Base-by-base conservation (phyloP, 805 yeast genomes). In the Candida ponderosae region DNA sequence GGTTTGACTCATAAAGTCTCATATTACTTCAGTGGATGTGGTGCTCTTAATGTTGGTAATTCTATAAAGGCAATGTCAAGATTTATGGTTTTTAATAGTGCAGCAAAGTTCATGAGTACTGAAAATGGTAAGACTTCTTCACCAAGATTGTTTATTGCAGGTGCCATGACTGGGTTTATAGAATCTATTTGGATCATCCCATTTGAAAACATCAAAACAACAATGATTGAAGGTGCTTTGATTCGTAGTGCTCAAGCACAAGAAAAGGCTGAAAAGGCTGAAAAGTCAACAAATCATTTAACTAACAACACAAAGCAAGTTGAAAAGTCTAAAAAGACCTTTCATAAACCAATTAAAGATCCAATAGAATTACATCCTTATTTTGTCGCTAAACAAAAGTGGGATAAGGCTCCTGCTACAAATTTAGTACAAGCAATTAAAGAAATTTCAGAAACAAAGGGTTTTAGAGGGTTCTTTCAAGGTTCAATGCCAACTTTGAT, bases 111-210 rank as follows among this genome's bases (percentile, higher is more conserved):
- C 55, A 68, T 72, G 83, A 68, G 79, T 4, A 74, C 72, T 21
- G 72, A 68, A 16, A 61, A 59, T 36, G 74, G 78, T n/a, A 71
- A 76, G 44, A 69, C 86, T 3, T 70, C 80, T 7, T 94, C 94
- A 1, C 90, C 94, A 9, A 69, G 87, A 48, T 71, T 86, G 30
- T 83, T 86, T 7, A 77, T 83, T 40, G 96, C 96, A 4, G 96
- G 95, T 9, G 68, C 70, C 2, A 72, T 86, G 65, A 83, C 95
- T 5, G 97, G 95, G 2, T 68, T 82, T 40, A 62, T 80, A 32
- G 97, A 93, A 57, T 79, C 94, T 3, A 44, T 88, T 26, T 74
- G 83, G 70, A 76, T 90, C 18, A 83, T 93, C 16, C 98, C 97
- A 0, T 89, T 90, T 56, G 98, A 90, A 53, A 84, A 81, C 51